Percentiles rank a stretch among this genome's conserved stretches.
Conservation (phyloP, 1,284 basidiomycete genomes). For the Ganoderma lingzhi region DNA sequence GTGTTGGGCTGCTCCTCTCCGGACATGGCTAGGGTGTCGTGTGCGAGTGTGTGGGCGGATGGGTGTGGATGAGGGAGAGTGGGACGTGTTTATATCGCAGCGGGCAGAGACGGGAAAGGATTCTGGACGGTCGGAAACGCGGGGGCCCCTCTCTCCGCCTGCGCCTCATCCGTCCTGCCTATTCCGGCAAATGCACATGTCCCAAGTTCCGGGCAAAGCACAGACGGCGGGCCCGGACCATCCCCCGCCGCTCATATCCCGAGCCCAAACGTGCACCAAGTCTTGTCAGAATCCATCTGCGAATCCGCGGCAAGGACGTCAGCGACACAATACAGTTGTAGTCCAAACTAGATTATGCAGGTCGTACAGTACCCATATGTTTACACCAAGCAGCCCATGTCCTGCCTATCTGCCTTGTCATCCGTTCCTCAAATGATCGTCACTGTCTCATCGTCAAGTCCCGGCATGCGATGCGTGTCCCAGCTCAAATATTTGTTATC, state of each 20-base stretch:
- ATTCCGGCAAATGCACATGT: slow-evolving; percentile 31
- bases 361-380: slow-evolving; percentile 24
- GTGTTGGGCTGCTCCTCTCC: slow-evolving; percentile 79
- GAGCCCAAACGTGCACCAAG: neutral
- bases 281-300: neutral
- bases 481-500: slow-evolving; percentile 39
- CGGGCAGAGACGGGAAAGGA: slow-evolving; percentile 26
- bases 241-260: slow-evolving; percentile 20
- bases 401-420: neutral
- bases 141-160: slow-evolving; percentile 30
- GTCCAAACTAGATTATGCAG: slow-evolving; percentile 28
- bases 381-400: slow-evolving; percentile 7
- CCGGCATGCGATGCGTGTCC: neutral
- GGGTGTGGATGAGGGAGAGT: slow-evolving; percentile 24
- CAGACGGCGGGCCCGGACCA: slow-evolving; percentile 13
- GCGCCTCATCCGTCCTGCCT: slow-evolving; percentile 24
- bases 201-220: slow-evolving; percentile 23
- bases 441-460: neutral
- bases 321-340: slow-evolving; percentile 4
- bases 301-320: slow-evolving; percentile 3
- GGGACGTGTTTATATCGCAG: slow-evolving; percentile 28
- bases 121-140: slow-evolving; percentile 26
- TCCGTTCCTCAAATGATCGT: slow-evolving; percentile 3
- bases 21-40: slow-evolving; percentile 49
- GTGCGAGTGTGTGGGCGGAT: slow-evolving; percentile 17